Evolutionary conservation across 2,329 filamentous ascomycete genomes (phyloP), one percentile per base, ranked within the genome.

Genomic region (Monilinia aucupariae): DNA sequence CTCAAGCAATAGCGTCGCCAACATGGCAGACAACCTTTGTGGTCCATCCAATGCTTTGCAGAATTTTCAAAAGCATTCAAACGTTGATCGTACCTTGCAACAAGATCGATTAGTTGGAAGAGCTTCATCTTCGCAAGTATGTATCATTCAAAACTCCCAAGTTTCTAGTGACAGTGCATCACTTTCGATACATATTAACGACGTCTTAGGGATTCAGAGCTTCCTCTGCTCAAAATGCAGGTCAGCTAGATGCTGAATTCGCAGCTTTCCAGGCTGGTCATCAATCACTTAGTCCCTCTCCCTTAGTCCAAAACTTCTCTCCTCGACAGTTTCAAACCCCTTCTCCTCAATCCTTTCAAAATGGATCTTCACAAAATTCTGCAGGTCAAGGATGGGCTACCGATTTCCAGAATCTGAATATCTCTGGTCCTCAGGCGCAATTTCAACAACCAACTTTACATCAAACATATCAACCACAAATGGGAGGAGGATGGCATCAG

Each of bases 21-120:
- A 25, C 69, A 89, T 89, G 86, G 79, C 83, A 59, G 86, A 89
- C 71, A 80, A 82, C 69, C 78, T 89, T 61, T 91, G 87, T 74
- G 87, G 87, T 63, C 87, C 87, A 17, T 88, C 87, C 12, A 91
- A 89, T 75, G 81, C 87, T 67, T 81, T 90, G 47, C 85, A 89
- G 71, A 87, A 82, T 70, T 86, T 90, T 74, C 85, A 88, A 73
- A 89, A 90, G 74, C 86, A 90, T 75, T 79, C 81, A 13, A 80
- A 83, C 49, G 78, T 83, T 66, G 87, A 90, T 73, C 79, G 86
- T 63, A 87, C 85, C 10, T 78, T 90, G 63, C 87, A 90, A 73
- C 87, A 90, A 75, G 88, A 91, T 75, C 83, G 86, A 53, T 74
- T 89, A 48, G 75, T 80, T 43, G 77, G 80, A 12, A 80, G 82